These are phyloP conservation scores for Backusella parvicylindrica DNA, from an alignment of 192 early-diverging fungal genomes.

Conservation along the genomic window DNA sequence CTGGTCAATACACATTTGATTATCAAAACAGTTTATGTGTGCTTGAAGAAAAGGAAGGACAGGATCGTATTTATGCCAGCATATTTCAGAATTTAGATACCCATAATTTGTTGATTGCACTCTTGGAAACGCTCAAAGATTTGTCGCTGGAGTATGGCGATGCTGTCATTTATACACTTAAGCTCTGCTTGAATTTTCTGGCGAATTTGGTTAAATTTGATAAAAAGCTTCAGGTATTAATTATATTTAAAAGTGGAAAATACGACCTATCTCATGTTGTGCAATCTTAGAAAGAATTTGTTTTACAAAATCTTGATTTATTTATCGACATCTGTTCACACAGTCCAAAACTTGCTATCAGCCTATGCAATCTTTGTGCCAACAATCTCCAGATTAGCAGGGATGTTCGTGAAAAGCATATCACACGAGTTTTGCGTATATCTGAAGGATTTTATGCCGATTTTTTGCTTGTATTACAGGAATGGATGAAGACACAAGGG, in stretches of 20 bases:
- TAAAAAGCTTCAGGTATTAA: slow-evolving; percentile 15
- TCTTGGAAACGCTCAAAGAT: neutral
- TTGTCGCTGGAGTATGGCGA: neutral
- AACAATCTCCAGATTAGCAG: slow-evolving; percentile 14
- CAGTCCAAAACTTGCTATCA: neutral
- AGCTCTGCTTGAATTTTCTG: slow-evolving; percentile 12
- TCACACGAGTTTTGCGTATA: slow-evolving; percentile 7
- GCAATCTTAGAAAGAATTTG: slow-evolving; percentile 8
- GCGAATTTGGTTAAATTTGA: slow-evolving; percentile 15
- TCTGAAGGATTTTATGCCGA: slow-evolving; percentile 9
- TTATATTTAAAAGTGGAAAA: neutral
- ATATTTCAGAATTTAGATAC: slow-evolving; percentile 15
- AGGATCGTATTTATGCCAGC: slow-evolving; percentile 10
- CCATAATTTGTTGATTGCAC: slow-evolving; percentile 5
- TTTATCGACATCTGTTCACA: slow-evolving; percentile 8
- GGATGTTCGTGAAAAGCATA: slow-evolving; percentile 9
- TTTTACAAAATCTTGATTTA: slow-evolving; percentile 17
- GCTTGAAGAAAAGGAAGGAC: neutral
- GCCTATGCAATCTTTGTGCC: slow-evolving; percentile 4
- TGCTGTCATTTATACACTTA: neutral
- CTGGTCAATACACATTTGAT: slow-evolving; percentile 15
- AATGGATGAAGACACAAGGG: slow-evolving; percentile 17
- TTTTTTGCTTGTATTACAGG: slow-evolving; percentile 18
- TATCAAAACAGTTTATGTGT: slow-evolving; percentile 1
- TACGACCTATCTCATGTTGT: neutral